Conservation (phyloP, 2,329 filamentous ascomycete species). For the Penicillium sclerotiorum region DNA sequence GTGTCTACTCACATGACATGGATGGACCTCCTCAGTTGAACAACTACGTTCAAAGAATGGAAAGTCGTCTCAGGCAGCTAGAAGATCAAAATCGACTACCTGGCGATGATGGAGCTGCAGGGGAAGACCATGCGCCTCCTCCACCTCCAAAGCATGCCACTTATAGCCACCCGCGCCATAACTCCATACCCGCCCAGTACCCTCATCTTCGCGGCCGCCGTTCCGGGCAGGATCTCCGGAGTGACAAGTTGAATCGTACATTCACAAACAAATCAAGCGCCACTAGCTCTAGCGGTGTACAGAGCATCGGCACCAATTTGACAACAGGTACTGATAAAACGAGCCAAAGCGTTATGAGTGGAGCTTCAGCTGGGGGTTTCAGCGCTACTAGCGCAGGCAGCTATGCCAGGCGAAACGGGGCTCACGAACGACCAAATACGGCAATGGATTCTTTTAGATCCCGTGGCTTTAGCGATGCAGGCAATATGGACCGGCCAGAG, state of each 20-base stretch:
- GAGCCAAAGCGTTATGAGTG: slow-evolving; percentile 89
- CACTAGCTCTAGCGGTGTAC: slow-evolving; percentile 72
- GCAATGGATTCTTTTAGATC: slow-evolving; percentile 44
- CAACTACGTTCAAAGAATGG: slow-evolving; percentile 91
- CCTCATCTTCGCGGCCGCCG: slow-evolving; percentile 43
- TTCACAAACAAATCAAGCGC: slow-evolving; percentile 86
- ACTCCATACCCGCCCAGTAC: slow-evolving; percentile 44
- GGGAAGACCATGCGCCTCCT: slow-evolving; percentile 58
- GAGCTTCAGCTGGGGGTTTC: slow-evolving; percentile 83
- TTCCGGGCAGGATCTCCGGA: slow-evolving; percentile 73
- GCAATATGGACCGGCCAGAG: slow-evolving; percentile 47
- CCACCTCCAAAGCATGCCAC: slow-evolving; percentile 61
- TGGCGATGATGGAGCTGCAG: slow-evolving; percentile 54
- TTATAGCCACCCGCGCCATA: slow-evolving; percentile 45
- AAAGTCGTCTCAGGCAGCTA: slow-evolving; percentile 73
- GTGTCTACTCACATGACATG: slow-evolving; percentile 38
- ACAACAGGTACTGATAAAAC: slow-evolving; percentile 76
- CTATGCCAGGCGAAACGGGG: slow-evolving; percentile 68
- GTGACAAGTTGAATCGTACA: slow-evolving; percentile 71
- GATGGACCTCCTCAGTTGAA: slow-evolving; percentile 71
- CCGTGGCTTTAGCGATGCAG: slow-evolving; percentile 42
- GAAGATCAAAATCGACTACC: slow-evolving; percentile 55
- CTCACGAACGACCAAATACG: slow-evolving; percentile 48
- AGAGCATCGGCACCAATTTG: slow-evolving; percentile 66
- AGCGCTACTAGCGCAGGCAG: slow-evolving; percentile 96